Base-by-base conservation (phyloP, 2,329 filamentous ascomycete species). In the Colletotrichum musae region DNA sequence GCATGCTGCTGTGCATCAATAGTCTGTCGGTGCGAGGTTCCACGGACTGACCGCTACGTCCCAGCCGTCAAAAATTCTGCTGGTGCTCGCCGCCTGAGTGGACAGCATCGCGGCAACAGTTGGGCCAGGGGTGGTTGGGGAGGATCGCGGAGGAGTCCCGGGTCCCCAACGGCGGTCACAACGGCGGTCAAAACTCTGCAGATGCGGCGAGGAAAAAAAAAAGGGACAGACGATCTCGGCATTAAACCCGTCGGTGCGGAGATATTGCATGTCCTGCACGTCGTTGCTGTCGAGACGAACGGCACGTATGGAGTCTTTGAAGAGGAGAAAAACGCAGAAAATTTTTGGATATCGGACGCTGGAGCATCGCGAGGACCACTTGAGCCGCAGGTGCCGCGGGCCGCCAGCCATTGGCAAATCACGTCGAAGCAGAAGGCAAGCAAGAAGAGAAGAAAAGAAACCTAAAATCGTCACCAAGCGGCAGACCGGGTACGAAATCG, bases 361-460 rank as follows among this genome's bases (percentile, higher is more conserved):
- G 21, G 43, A 60, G 43, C 56, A 45, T 47, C 43, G 54, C 24
- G 32, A 45, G 5, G 28, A 36, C 32, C 56, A 61, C 43, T 67
- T 61, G 62, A 69, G 67, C 67, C 62, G 66, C 56, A 69, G 62
- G 56, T 66, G 56, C 66, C 62, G 66, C 66, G 51, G 56, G 45
- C 62, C 56, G 62, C 50, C 51, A 54, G 45, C 56, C 62, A 69
- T 69, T 66, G 67, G 36, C 62, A 57, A 67, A 69, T 69, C 67
- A 69, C 24, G 21, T 57, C 18, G 43, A 61, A 57, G 62, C 62
- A 51, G 56, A 60, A 53, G 66, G 50, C 50, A 54, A 69, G 66
- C 48, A 60, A 47, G 18, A 21, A 24, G 24, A 16, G 15, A 16
- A 7, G 16, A n/a, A 50, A 28, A 57, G 53, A 43, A 53, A 36